Evolutionary conservation across 2,329 filamentous ascomycete genomes (phyloP).

Genomic region (Pseudofabraea citricarpa): DNA sequence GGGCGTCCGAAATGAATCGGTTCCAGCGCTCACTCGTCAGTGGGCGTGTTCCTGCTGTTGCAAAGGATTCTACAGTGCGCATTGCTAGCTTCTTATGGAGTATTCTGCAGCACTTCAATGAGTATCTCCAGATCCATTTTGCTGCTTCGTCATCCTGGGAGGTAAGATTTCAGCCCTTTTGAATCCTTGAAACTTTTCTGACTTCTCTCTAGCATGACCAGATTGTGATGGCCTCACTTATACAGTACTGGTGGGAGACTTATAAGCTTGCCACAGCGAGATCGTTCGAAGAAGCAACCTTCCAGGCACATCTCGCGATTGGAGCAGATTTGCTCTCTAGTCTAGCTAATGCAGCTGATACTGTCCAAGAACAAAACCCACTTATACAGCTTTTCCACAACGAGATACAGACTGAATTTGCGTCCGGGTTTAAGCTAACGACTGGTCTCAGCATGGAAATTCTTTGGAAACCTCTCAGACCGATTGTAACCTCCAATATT

Average conservation of each 20-base stretch:
- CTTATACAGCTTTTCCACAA: slow-evolving; percentile 22
- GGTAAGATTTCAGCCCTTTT: slow-evolving; percentile 18
- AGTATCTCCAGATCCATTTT: slow-evolving; percentile 35
- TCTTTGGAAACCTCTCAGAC: slow-evolving; percentile 71
- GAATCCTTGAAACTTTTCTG: neutral
- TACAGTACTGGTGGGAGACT: slow-evolving; percentile 52
- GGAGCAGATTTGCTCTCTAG: slow-evolving; percentile 17
- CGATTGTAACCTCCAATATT: slow-evolving; percentile 47
- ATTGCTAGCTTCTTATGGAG: slow-evolving; percentile 46
- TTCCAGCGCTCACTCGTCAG: slow-evolving; percentile 56
- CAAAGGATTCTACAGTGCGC: slow-evolving; percentile 56
- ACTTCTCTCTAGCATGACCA: slow-evolving; percentile 20
- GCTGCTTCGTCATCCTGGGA: slow-evolving; percentile 24
- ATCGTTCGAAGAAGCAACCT: slow-evolving; percentile 56
- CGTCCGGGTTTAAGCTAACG: slow-evolving; percentile 64
- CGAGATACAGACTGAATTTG: slow-evolving; percentile 53
- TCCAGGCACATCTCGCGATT: slow-evolving; percentile 56
- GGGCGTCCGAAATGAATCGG: slow-evolving; percentile 46
- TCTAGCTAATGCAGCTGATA: neutral
- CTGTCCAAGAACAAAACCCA: slow-evolving; percentile 1
- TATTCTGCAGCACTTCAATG: slow-evolving; percentile 35
- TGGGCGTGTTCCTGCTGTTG: slow-evolving; percentile 48
- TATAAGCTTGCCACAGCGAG: slow-evolving; percentile 38
- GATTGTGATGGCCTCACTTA: slow-evolving; percentile 34
- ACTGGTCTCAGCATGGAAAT: slow-evolving; percentile 77